phyloP scores from a whole-genome alignment of 176 grass and related monocot species.

The Oryza coarctata region DNA sequence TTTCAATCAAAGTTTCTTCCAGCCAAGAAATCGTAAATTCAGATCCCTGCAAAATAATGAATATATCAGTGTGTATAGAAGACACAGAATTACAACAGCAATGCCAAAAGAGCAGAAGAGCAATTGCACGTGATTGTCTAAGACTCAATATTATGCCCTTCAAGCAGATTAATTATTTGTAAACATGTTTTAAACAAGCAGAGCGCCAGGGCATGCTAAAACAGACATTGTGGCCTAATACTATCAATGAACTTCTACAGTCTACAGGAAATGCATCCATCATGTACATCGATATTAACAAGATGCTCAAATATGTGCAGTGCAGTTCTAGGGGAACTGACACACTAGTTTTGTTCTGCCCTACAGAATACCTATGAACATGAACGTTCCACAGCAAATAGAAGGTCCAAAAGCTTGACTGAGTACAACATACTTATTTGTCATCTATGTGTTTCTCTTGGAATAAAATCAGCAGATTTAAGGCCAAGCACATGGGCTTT shows the following conservation, averaged over 20 bases:
- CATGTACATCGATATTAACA: not conserved
- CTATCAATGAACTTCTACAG: not conserved
- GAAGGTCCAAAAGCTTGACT: constrained; percentile 5
- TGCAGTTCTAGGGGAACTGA: not conserved
- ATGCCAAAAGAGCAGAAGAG: not conserved
- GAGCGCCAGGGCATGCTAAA: not conserved
- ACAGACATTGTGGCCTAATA: not conserved
- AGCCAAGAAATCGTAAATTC: constrained; percentile 67
- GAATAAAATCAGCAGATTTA: not conserved
- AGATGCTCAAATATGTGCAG: not conserved
- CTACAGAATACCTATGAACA: not conserved
- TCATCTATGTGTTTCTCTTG: not conserved
- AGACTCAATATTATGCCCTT: not conserved
- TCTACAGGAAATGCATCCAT: not conserved
- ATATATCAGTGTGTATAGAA: constrained; percentile 6
- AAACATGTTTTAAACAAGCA: not conserved
- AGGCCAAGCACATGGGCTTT: not conserved
- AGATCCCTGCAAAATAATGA: constrained; percentile 58
- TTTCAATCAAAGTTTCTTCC: constrained; percentile 91
- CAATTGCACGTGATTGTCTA: not conserved
- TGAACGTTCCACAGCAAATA: not conserved
- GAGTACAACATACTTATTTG: not conserved
- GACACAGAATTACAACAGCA: not conserved
- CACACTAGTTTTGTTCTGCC: not conserved
- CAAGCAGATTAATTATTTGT: not conserved